Evolutionary conservation across 495 filamentous ascomycete genomes (phyloP), one percentile per base, ranked within the genome.

Genomic region (Lophiotrema nucula): DNA sequence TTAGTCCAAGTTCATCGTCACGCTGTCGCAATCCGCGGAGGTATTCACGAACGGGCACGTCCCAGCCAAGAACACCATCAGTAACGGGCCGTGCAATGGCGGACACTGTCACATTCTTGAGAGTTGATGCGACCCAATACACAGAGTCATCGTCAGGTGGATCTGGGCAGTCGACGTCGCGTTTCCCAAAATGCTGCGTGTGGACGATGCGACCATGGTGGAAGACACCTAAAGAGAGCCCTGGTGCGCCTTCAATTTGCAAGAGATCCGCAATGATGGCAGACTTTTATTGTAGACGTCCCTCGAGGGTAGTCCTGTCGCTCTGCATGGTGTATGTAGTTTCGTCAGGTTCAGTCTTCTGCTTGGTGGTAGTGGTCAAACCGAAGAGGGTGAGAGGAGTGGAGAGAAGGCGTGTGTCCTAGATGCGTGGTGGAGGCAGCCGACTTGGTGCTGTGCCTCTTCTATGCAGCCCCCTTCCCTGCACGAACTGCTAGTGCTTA

Each of bases 1-100:
- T 51, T n/a, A n/a, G n/a, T 1, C 10, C 55, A 22, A 58, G 11
- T 12, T 51, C 55, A 38, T 58, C 55, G 4, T 33, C 4, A 0
- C 46, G 55, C n/a, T n/a, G n/a, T 1, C 26, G 1, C 24, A 58
- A 45, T 2, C 23, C 46, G 12, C 46, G 46, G 2, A 50, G 23
- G 21, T 58, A 58, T 8, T 50, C 4, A 1, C 35, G 55, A 1
- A 58, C 22, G 1, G 55, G 47, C 4, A 22, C 21, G 25, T 58
- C 47, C 55, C 55, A 58, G 37, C 27, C 55, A 0, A 58, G 19
- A 2, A 23, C 16, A 16, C 55, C 55, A 22, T 58, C 55, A 16
- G 5, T 3, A 1, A 58, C 55, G 28, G 52, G 46, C 4, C 2
- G 2, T 0, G 55, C 55, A 8, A 58, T 24, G 4, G 55, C 25